Base-by-base conservation (phyloP, 2,329 filamentous ascomycete genomes). In the Dactylellina drechsleri region DNA sequence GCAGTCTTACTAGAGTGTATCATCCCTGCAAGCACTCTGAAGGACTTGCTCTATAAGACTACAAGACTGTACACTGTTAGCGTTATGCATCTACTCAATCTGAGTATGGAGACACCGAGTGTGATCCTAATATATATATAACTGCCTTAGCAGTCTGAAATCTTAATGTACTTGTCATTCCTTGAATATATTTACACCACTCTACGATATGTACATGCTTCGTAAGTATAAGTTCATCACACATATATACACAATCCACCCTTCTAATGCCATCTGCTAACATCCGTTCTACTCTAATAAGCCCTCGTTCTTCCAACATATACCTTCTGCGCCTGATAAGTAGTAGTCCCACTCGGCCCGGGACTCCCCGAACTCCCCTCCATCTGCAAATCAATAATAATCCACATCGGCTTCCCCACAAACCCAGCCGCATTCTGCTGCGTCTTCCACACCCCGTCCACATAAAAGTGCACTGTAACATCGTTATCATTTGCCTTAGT, bases 381-480 rank as follows among this genome's bases (percentile, higher is more conserved):
- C 71, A 75, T 75, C 53, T 75, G 71, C 64, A 75, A 60, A 18
- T 75, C 68, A 59, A 75, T 75, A 23, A 75, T 75, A 23, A 75
- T 47, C 71, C 71, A 75, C 71, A 75, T 75, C 13, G 71, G 71
- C 40, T 75, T 75, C 1, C 50, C 50, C 10, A 75, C 71, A 49
- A 75, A 75, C 13, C 71, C 71, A 10, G 71, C 71, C 15, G 71
- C 71, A 56, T 75, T 75, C 67, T 75, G 71, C 58, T 75, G 71
- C 1, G 54, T 64, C 71, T 75, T 75, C 71, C 71, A 75, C 6
- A 78, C 79, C 2, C 83, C 86, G 78, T 88, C 85, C 80, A 88
- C 82, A 77, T 84, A 87, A 78, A 87, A 88, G 74, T 83, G 85
- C 0, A 85, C 83, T n/a, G 82, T 81, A 8, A 87, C 83, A 79